Conservation (phyloP, 805 yeast genomes). For the Vanderwaltozyma yarrowii region DNA sequence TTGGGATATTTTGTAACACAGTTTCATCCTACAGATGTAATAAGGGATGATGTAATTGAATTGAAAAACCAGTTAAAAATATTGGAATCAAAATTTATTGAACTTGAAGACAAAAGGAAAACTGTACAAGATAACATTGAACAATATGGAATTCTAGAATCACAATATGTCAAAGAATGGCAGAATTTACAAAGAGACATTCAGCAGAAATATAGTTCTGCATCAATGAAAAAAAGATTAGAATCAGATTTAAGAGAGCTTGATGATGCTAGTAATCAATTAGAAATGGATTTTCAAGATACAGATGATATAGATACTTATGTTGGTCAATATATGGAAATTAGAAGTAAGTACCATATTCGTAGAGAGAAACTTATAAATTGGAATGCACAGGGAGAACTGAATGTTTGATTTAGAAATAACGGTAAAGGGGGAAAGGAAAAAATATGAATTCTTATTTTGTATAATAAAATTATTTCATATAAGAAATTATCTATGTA, state of each 20-base stretch:
- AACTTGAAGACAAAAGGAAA: constrained; percentile 19
- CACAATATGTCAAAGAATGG: constrained; percentile 29
- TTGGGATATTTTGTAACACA: constrained; percentile 15
- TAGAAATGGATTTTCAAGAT: constrained; percentile 7
- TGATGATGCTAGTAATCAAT: constrained; percentile 14
- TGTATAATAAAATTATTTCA: too few species aligned
- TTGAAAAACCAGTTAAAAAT: constrained; percentile 11
- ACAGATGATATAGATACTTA: constrained; percentile 30
- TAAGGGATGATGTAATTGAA: constrained; percentile 4
- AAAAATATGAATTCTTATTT: too few species aligned
- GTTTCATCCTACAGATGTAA: constrained; percentile 13
- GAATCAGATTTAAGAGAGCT: constrained; percentile 25
- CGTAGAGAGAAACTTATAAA: constrained; percentile 39
- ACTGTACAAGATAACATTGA: constrained; percentile 20
- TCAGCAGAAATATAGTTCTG: constrained; percentile 31
- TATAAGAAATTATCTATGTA: too few species aligned
- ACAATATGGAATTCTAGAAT: constrained; percentile 20
- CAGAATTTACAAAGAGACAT: constrained; percentile 29
- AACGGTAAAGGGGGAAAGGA: background rate
- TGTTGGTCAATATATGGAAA: constrained; percentile 32
- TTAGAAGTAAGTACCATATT: constrained; percentile 35
- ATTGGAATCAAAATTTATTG: constrained; percentile 15
- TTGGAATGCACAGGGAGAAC: constrained; percentile 26
- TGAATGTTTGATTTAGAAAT: constrained; percentile 1
- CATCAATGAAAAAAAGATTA: constrained; percentile 26